phyloP scores from a whole-genome alignment of 2,329 filamentous ascomycete species.

The Pseudocercospora macadamiae region DNA sequence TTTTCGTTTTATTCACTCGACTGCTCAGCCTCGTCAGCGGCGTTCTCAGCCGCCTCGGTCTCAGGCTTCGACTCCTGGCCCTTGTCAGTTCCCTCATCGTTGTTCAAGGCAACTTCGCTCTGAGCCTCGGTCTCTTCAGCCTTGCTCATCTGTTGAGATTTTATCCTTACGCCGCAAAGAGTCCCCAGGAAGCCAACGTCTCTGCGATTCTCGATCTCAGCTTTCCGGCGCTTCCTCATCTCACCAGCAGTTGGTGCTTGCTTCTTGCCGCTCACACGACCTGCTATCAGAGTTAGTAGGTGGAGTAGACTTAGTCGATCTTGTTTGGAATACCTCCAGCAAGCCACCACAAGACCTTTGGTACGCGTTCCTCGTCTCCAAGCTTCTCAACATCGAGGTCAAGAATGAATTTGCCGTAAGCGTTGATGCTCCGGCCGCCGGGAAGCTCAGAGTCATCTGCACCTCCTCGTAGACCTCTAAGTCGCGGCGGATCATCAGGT shows the following conservation, averaged over 20 bases:
- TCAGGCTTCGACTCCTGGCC: no score
- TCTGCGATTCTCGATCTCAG: conserved; percentile 9
- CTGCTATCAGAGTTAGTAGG: not conserved
- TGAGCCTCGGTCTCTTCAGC: not conserved
- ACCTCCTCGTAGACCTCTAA: conserved; percentile 12
- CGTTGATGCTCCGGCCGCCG: conserved; percentile 2
- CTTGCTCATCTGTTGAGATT: not conserved
- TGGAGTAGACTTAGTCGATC: no score
- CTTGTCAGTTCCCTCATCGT: no score
- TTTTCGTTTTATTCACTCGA: no score
- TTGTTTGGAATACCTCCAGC: conserved; percentile 3
- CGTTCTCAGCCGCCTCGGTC: no score
- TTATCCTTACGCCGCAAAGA: not conserved
- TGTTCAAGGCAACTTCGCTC: not conserved
- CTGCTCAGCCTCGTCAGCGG: no score
- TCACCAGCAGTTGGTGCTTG: conserved; percentile 13
- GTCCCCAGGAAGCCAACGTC: conserved; percentile 12
- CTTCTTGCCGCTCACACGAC: conserved; percentile 9
- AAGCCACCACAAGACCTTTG: conserved; percentile 15
- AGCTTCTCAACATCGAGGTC: not conserved
- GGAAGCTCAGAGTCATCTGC: not conserved
- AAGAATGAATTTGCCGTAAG: not conserved
- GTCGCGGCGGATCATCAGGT: not conserved
- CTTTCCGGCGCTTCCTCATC: conserved; percentile 10
- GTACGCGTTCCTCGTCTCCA: conserved; percentile 13